Base-by-base conservation (phyloP, 192 early-diverging fungal species). In the Coemansia sp. region DNA sequence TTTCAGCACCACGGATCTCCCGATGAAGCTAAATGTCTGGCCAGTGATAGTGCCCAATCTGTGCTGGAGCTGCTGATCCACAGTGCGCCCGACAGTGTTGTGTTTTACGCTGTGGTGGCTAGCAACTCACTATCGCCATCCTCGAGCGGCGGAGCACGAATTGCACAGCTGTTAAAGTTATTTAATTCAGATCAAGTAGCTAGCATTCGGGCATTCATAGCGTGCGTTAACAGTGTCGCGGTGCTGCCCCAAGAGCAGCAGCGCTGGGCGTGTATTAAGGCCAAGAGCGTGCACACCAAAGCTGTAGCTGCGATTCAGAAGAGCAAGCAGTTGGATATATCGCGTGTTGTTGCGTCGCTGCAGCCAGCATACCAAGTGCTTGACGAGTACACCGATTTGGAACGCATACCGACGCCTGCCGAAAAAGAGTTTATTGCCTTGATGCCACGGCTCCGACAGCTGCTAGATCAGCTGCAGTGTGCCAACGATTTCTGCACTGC, bases 81-180 rank as follows among this genome's bases (percentile, higher is more conserved):
- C 7, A 53, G 55, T 14, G 61, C 53, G 4, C 70, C 75, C 0
- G 75, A 78, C 15, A 50, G 65, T 14, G 24, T 78, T 4, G 51
- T 66, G 26, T 66, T 78, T 46, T 58, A 78, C 40, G 63, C 60
- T 1, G 70, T 66, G 11, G 75, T 78, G 8, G 70, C 66, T 15
- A 54, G 50, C 38, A 46, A 54, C 0, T 78, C 75, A 20, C 50
- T 64, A 12, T 42, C 75, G 4, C 37, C 14, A 23, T 8, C 62
- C n/a, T 71, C 68, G 0, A 42, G 10, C 0, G 58, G 62, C 40
- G 12, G 50, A 0, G 37, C 40, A 8, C 46, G 51, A 23, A 59
- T 57, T 1, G 26, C 47, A 5, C 24, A 51, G 9, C 49, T 78
- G 28, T 18, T 78, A 14, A 40, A 20, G 21, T 14, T 31, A 47